Percentiles rank a stretch among this genome's conserved stretches.
These are phyloP conservation scores for Aspergillus aculeatinus DNA, from an alignment of 2,329 filamentous ascomycete species.

Conservation along the genomic window DNA sequence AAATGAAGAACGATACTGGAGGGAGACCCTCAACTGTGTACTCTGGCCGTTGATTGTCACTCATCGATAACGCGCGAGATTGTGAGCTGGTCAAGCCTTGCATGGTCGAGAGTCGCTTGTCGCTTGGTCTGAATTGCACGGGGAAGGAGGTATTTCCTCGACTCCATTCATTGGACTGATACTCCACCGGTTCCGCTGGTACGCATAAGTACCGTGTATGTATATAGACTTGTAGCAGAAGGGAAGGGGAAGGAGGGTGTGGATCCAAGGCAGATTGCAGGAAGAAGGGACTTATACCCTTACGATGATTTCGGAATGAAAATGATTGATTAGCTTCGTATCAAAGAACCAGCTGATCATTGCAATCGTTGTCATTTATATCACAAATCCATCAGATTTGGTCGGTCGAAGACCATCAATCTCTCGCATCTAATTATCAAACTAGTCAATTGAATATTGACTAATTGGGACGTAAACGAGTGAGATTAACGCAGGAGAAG, in stretches of 20 bases:
- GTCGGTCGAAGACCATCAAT: too few relatives aligned
- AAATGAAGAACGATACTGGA: background rate
- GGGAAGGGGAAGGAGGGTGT: background rate
- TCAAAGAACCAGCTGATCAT: background rate
- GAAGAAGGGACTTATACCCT: background rate
- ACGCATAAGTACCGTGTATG: background rate
- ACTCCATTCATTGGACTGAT: background rate
- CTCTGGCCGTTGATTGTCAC: background rate
- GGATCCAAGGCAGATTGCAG: background rate
- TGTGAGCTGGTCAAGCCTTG: constrained; percentile 2
- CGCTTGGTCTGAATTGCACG: background rate
- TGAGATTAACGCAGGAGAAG: too few relatives aligned
- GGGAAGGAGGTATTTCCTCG: background rate
- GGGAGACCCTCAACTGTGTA: background rate
- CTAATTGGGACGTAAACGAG: too few relatives aligned
- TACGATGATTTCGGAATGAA: background rate
- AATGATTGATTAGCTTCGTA: background rate
- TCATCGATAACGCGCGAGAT: background rate
- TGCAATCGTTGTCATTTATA: background rate
- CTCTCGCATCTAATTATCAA: too few relatives aligned
- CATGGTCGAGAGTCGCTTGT: background rate
- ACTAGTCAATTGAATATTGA: too few relatives aligned
- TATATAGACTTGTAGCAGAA: background rate
- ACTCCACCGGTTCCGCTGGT: background rate
- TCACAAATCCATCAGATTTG: too few relatives aligned